These are phyloP conservation scores for Salvia rosmarinus DNA, from an alignment of 257 asterid genomes.

Conservation along the genomic window DNA sequence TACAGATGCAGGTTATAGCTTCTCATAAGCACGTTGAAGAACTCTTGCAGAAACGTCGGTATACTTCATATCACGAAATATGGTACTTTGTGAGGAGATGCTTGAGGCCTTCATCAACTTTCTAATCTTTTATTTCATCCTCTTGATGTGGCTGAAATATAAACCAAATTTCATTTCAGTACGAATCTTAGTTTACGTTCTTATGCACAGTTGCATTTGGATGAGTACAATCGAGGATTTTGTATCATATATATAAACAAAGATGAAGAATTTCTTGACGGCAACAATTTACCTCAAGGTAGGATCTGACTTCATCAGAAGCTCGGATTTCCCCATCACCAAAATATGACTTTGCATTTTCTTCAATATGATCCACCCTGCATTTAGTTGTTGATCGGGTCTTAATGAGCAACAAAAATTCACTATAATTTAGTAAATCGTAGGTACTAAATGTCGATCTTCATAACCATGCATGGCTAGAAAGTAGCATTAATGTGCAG, in stretches of 20 bases:
- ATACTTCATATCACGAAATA: neutral
- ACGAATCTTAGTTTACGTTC: neutral
- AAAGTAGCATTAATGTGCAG: neutral
- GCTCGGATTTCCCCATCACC: slow-evolving; percentile 68
- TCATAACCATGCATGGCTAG: neutral
- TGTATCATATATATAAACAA: neutral
- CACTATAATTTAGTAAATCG: neutral
- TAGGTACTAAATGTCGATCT: slow-evolving; percentile 6
- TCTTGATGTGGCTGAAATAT: slow-evolving; percentile 42
- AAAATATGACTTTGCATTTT: slow-evolving; percentile 72
- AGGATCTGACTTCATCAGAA: slow-evolving; percentile 62
- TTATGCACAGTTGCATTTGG: neutral
- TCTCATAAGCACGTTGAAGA: neutral
- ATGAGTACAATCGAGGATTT: neutral
- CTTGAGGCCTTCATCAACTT: slow-evolving; percentile 1
- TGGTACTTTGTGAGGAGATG: neutral
- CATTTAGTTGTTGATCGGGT: slow-evolving; percentile 25
- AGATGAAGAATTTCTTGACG: neutral
- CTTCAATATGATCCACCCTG: slow-evolving; percentile 91
- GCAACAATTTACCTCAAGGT: slow-evolving; percentile 56
- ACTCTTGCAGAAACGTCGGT: neutral
- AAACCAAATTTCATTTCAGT: slow-evolving; percentile 22
- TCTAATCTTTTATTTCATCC: slow-evolving; percentile 35
- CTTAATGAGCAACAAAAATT: no score
- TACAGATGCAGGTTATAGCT: slow-evolving; percentile 25